Evolutionary conservation across 2,329 filamentous ascomycete species (phyloP).

Genomic region (Alternaria rosae): DNA sequence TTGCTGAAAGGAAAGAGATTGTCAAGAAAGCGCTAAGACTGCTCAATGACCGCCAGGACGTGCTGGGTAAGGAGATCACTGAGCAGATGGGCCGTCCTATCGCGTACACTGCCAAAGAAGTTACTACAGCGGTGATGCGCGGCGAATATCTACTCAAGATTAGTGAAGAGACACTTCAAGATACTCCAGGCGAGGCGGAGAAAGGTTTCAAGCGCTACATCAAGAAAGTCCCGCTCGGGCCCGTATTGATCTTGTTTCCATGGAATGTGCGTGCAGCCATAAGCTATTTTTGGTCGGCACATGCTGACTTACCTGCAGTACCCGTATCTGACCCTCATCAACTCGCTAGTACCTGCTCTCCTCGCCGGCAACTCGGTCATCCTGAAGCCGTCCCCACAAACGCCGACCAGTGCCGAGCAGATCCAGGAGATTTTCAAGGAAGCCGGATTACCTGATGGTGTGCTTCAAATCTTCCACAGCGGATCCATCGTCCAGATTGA

Average conservation of each 20-base stretch:
- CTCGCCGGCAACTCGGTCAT: slow-evolving; percentile 91
- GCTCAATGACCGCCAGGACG: slow-evolving; percentile 75
- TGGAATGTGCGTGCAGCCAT: slow-evolving; percentile 81
- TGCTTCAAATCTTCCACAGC: slow-evolving; percentile 92
- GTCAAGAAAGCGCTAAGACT: slow-evolving; percentile 79
- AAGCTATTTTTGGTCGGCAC: slow-evolving; percentile 8
- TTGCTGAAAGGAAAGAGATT: slow-evolving; percentile 79
- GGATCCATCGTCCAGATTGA: slow-evolving; percentile 81
- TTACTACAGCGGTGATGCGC: slow-evolving; percentile 83
- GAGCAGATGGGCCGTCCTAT: slow-evolving; percentile 97
- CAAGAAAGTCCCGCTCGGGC: slow-evolving; percentile 85
- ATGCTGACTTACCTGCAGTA: slow-evolving; percentile 66
- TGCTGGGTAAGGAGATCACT: slow-evolving; percentile 82
- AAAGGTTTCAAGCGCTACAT: slow-evolving; percentile 91
- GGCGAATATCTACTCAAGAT: slow-evolving; percentile 87
- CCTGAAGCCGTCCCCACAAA: slow-evolving; percentile 93
- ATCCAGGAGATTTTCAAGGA: slow-evolving; percentile 77
- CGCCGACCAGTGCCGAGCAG: slow-evolving; percentile 88
- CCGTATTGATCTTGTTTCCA: slow-evolving; percentile 87
- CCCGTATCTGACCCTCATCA: slow-evolving; percentile 91
- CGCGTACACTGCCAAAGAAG: slow-evolving; percentile 81
- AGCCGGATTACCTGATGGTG: slow-evolving; percentile 81
- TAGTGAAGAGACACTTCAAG: slow-evolving; percentile 77
- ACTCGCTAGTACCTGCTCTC: slow-evolving; percentile 90
- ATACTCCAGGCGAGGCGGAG: slow-evolving; percentile 83